These are phyloP conservation scores for Pseudozyma sp. DNA, from an alignment of 1,284 basidiomycete genomes.

Conservation along the genomic window DNA sequence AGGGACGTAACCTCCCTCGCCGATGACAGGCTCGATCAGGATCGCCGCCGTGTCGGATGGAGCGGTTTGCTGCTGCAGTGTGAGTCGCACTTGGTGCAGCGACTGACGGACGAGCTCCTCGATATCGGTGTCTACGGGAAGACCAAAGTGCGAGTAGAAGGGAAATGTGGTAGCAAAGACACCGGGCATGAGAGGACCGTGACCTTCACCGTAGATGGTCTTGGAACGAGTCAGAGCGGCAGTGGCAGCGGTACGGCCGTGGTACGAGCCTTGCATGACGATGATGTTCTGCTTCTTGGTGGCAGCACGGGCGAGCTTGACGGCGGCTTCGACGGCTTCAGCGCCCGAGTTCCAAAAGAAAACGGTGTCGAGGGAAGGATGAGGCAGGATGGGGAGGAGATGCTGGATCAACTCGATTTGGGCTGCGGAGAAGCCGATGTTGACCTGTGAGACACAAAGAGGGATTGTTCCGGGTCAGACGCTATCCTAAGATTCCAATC, in stretches of 20 bases:
- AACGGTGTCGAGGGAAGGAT: constrained; percentile 88
- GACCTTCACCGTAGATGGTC: constrained; percentile 85
- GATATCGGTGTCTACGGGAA: constrained; percentile 76
- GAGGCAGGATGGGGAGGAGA: constrained; percentile 75
- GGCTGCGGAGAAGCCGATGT: constrained; percentile 59
- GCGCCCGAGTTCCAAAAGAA: constrained; percentile 86
- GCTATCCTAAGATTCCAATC: too few species aligned
- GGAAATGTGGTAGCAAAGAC: constrained; percentile 86
- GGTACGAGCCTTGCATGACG: constrained; percentile 77
- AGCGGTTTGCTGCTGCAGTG: constrained; percentile 85
- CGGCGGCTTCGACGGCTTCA: constrained; percentile 80
- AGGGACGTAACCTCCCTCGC: constrained; percentile 92
- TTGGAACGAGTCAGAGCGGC: constrained; percentile 91
- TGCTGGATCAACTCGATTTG: constrained; percentile 59
- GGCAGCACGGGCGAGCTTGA: constrained; percentile 80
- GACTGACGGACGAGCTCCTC: constrained; percentile 78
- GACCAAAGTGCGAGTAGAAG: constrained; percentile 88
- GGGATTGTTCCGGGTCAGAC: background rate
- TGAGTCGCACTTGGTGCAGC: constrained; percentile 83
- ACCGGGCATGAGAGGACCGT: constrained; percentile 86
- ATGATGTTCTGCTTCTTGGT: constrained; percentile 89
- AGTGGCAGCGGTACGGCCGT: constrained; percentile 74
- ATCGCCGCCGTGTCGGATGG: constrained; percentile 91
- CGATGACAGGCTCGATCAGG: constrained; percentile 89
- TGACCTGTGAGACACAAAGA: constrained; percentile 32